A percentile compares a stretch with the other conserved stretches of the same genome.
phyloP scores from a whole-genome alignment of 2,329 filamentous ascomycete genomes.

The Botrytis galanthina region DNA sequence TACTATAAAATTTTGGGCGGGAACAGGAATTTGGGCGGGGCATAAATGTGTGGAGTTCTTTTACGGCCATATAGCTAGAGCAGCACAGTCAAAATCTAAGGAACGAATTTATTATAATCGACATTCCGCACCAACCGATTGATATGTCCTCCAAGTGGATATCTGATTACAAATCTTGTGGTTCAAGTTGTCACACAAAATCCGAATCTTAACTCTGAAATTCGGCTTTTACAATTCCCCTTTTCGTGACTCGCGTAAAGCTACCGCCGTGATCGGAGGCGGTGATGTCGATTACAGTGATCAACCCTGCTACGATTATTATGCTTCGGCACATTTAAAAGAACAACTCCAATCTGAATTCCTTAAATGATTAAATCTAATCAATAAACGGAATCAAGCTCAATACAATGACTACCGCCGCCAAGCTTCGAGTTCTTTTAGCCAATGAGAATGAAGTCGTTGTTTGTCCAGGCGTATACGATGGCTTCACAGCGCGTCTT shows the following conservation, averaged over 20 bases:
- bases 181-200: neutral
- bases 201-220: neutral
- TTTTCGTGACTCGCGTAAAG: neutral
- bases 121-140: neutral
- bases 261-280: neutral
- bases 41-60: neutral
- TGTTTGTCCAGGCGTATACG: slow-evolving; percentile 65
- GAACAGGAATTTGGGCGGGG: neutral
- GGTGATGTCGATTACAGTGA: neutral
- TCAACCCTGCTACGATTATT: neutral
- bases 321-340: neutral
- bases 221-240: slow-evolving; percentile 1
- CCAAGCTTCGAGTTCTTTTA: slow-evolving; percentile 23
- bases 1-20: neutral
- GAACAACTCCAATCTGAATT: neutral
- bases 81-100: neutral
- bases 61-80: neutral
- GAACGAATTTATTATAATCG: neutral
- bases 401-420: neutral
- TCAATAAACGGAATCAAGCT: neutral
- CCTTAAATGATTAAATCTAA: too few relatives aligned
- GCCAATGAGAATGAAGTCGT: slow-evolving; percentile 42
- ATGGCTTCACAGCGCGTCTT: slow-evolving; percentile 64
- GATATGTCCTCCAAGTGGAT: neutral
- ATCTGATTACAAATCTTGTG: slow-evolving; percentile 4